Evolutionary conservation across 257 asterid species (phyloP).

Genomic region (Solanum stenotomum): DNA sequence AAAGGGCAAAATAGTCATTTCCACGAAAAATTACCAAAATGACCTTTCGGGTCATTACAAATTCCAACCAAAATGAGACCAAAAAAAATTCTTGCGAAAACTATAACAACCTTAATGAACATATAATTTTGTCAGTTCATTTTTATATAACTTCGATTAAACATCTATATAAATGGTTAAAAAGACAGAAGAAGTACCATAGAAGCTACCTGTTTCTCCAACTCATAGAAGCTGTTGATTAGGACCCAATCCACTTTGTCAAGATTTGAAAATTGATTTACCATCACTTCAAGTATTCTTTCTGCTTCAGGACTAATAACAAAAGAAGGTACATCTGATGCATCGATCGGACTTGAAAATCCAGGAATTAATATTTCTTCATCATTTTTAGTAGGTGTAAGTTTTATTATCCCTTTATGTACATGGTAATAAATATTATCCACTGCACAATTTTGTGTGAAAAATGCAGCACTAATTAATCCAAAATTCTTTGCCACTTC

Average conservation of each 20-base stretch:
- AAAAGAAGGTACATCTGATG: constrained; percentile 10
- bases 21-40: too few species aligned
- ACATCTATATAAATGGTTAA: too few species aligned
- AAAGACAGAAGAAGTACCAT: too few species aligned
- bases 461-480: neutral
- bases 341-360: too few species aligned
- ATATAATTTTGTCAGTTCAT: too few species aligned
- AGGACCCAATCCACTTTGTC: constrained; percentile 13
- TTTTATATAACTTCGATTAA: too few species aligned
- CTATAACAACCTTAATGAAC: too few species aligned
- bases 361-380: neutral
- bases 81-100: too few species aligned
- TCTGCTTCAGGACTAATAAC: neutral
- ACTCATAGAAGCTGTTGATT: constrained; percentile 12
- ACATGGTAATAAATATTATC: constrained; percentile 6
- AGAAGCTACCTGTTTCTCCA: constrained; percentile 16
- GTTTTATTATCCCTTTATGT: neutral
- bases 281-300: neutral
- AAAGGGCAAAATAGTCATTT: too few species aligned
- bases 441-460: constrained; percentile 12
- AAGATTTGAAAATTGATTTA: constrained; percentile 6
- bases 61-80: too few species aligned
- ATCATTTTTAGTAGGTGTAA: neutral
- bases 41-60: too few species aligned
- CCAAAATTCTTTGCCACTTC: constrained; percentile 7